Evolutionary conservation across 192 early-diverging fungal genomes (phyloP), one percentile per base, ranked within the genome.

Genomic region (Backusella westeae): DNA sequence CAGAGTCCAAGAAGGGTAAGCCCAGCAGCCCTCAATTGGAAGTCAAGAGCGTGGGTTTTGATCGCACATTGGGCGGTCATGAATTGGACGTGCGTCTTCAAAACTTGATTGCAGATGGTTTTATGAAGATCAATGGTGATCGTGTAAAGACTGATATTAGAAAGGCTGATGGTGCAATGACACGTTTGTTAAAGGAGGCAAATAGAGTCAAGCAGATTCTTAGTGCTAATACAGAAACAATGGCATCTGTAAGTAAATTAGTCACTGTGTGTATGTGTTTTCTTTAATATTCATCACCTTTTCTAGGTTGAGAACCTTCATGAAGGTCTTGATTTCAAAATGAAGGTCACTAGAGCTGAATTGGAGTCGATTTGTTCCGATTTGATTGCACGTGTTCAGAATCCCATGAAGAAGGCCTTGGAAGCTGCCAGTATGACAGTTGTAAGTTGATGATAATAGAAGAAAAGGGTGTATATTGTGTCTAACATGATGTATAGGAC

Each of bases 181-280:
- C 91, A 14, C 91, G 90, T 69, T 85, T 99, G 34, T 81, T 97
- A 67, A 95, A 94, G 79, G 97, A 99, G 80, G 97, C 98, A 3
- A 94, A 91, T 83, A 91, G 96, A 67, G 94, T 98, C 74, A 99
- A 99, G 87, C 92, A 94, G 56, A 96, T 99, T 75, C 85, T 99
- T 53, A 97, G 95, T 75, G 97, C 95, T 41, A 99, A 99, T 81
- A 89, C 86, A 17, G 94, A 98, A 66, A 93, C 93, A 0, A 85
- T 86, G 36, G 92, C 96, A 26, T 94, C 95, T 17, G 90, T 92
- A 78, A 82, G 84, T 32, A 32, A 32, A 32, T 3, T 32, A 32
- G 32, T 32, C 32, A 32, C 32, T 32, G 32, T 32, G 32, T 46
- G 1, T 23, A 0, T 46, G 2, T 32, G 32, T 32, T n/a, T n/a